Base-by-base conservation (phyloP, 179 eudicot species). In the Vitellaria paradoxa region DNA sequence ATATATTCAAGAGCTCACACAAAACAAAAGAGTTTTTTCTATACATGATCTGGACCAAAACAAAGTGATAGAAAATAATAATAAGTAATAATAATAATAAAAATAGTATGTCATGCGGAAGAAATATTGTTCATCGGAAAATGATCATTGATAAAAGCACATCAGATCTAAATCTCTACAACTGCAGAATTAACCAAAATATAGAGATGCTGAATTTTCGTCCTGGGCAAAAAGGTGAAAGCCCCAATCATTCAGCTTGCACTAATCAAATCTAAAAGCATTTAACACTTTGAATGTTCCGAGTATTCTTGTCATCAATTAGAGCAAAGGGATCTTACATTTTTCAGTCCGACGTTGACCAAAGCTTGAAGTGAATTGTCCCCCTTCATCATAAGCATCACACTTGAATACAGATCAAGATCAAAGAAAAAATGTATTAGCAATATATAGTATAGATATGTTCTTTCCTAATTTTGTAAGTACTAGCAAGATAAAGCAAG, bases 341-440 rank as follows among this genome's bases (percentile, higher is more conserved):
- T 15, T 8, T 57, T 73, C 26, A 11, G 7, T 7, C 24, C 15
- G 9, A 70, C 12, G 59, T 12, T 6, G 17, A 23, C 30, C n/a
- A 21, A 13, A 70, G 15, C 40, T 20, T 68, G 55, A 13, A 1
- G 30, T 21, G 59, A 23, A 46, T 68, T 68, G 11, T 47, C 56
- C 56, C 72, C 56, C 10, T 68, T 56, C 9, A 15, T 50, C 55
- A 26, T 30, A 26, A 26, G 46, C 68, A 26, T 65, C 18, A 15
- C 21, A 42, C 70, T 66, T 66, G 50, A 52, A 53, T 53, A 17
- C 74, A 71, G 62, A 55, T 23, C 65, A 15, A 65, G 63, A 57
- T 40, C 13, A 24, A 73, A 23, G 30, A 11, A 4, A 24, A 21
- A 12, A 1, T 18, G 1, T 4, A 30, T n/a, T 10, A 47, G 4